phyloP scores from a whole-genome alignment of 805 yeast species.

The Diddensiella transvaalensis region DNA sequence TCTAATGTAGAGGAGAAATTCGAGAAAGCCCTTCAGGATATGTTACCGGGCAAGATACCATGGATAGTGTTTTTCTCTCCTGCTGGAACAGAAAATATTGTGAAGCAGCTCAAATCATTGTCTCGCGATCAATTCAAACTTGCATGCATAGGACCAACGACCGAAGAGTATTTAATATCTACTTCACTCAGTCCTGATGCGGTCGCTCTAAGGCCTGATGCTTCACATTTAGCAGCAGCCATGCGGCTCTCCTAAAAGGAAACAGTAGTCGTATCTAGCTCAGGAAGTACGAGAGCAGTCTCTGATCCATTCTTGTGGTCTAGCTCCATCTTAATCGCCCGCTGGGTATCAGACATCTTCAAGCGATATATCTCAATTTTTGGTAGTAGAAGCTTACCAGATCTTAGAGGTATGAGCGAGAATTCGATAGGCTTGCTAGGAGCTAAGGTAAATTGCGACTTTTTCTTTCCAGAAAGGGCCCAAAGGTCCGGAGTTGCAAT shows the following conservation, averaged over 20 bases:
- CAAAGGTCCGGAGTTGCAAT: conserved; percentile 62
- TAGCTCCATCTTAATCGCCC: conserved; percentile 45
- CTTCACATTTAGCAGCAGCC: conserved; percentile 49
- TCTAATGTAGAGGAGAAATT: conserved; percentile 42
- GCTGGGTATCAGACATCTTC: conserved; percentile 29
- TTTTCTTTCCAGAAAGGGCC: conserved; percentile 72
- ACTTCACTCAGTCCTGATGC: conserved; percentile 56
- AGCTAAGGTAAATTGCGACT: conserved; percentile 43
- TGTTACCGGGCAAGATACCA: conserved; percentile 22
- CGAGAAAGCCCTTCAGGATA: conserved; percentile 11
- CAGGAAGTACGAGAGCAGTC: conserved; percentile 67
- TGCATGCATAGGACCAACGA: conserved; percentile 93
- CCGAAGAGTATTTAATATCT: conserved; percentile 53
- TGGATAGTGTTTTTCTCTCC: conserved; percentile 93
- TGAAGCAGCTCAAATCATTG: conserved; percentile 40
- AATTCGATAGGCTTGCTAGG: conserved; percentile 36
- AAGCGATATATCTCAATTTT: conserved; percentile 44
- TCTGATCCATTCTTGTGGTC: conserved; percentile 68
- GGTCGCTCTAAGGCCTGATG: conserved; percentile 71
- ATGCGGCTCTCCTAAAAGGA: conserved; percentile 43
- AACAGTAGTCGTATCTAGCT: conserved; percentile 57
- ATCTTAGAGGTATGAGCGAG: conserved; percentile 65
- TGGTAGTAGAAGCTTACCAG: conserved; percentile 72
- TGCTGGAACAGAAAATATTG: conserved; percentile 71
- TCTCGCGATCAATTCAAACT: conserved; percentile 37